Evolutionary conservation across 805 yeast genomes (phyloP).

Genomic region (Myxozyma geophila): DNA sequence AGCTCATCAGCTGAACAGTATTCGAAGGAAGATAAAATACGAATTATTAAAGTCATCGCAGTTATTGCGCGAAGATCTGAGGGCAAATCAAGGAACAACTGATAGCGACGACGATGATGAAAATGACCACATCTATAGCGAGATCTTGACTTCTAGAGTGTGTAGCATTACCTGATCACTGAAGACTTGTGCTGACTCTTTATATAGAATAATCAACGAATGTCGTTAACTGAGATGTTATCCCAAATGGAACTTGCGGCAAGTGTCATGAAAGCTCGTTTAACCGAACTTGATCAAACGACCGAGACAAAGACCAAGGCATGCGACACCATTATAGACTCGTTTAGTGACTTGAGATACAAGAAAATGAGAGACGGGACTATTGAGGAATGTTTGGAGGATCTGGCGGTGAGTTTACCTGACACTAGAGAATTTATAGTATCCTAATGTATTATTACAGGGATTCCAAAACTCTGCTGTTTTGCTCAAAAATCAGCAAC

Average conservation of each 20-base stretch:
- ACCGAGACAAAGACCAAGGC: constrained; percentile 3
- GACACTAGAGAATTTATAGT: background rate
- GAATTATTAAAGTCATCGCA: constrained; percentile 21
- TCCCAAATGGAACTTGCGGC: constrained; percentile 27
- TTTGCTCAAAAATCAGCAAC: background rate
- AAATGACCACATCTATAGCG: constrained; percentile 10
- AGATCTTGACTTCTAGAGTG: constrained; percentile 10
- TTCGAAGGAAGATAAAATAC: constrained; percentile 17
- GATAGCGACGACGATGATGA: constrained; percentile 13
- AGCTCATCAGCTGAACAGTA: constrained; percentile 1
- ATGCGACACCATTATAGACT: constrained; percentile 17
- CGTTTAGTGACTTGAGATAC: constrained; percentile 33
- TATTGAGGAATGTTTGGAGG: constrained; percentile 14
- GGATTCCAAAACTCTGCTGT: background rate
- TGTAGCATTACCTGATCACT: background rate
- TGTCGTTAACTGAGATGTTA: constrained; percentile 17
- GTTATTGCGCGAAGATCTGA: constrained; percentile 2
- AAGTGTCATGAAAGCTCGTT: constrained; percentile 9
- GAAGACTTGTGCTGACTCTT: background rate
- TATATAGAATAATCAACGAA: constrained; percentile 1
- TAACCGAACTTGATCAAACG: constrained; percentile 8
- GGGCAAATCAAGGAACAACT: background rate
- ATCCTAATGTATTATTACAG: background rate
- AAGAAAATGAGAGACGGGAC: constrained; percentile 8
- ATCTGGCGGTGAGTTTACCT: background rate